Percentiles rank a stretch among this genome's conserved stretches.
These are phyloP conservation scores for Physcomitrellopsis africana DNA, from an alignment of 225 moss, liverwort and hornwort species.

Conservation along the genomic window DNA sequence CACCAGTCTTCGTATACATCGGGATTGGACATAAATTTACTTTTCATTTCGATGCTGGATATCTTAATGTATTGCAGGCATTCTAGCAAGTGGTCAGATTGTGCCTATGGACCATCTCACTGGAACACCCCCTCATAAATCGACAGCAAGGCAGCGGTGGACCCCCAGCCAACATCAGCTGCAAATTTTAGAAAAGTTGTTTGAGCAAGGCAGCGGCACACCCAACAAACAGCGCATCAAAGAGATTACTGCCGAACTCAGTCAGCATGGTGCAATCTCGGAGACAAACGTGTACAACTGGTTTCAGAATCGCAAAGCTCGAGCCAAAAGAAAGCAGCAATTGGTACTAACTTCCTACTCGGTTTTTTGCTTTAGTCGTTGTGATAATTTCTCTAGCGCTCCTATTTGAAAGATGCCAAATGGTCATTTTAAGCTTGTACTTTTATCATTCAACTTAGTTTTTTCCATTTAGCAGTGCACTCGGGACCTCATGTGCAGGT, in stretches of 20 bases:
- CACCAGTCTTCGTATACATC: too few relatives aligned
- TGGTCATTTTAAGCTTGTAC: too few relatives aligned
- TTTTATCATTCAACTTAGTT: too few relatives aligned
- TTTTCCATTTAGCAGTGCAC: too few relatives aligned
- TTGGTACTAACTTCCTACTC: not conserved
- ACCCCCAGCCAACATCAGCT: not conserved
- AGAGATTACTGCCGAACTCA: not conserved
- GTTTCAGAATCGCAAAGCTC: not conserved
- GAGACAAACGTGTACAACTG: not conserved
- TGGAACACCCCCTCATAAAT: not conserved
- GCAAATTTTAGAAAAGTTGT: not conserved
- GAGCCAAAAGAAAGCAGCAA: not conserved
- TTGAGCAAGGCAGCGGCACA: not conserved
- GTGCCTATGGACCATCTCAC: not conserved
- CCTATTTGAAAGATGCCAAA: too few relatives aligned
- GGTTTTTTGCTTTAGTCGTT: not conserved
- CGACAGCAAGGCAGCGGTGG: not conserved
- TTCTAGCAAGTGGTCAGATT: constrained; percentile 62
- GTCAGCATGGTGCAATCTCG: constrained; percentile 3
- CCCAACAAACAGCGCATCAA: not conserved
- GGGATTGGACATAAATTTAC: too few relatives aligned
- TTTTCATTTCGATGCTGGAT: not conserved
- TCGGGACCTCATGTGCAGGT: not conserved
- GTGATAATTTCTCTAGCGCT: not conserved
- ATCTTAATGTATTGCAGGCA: constrained; percentile 34